Conservation (phyloP, 345 rosid genomes). For the Toxicodendron radicans region DNA sequence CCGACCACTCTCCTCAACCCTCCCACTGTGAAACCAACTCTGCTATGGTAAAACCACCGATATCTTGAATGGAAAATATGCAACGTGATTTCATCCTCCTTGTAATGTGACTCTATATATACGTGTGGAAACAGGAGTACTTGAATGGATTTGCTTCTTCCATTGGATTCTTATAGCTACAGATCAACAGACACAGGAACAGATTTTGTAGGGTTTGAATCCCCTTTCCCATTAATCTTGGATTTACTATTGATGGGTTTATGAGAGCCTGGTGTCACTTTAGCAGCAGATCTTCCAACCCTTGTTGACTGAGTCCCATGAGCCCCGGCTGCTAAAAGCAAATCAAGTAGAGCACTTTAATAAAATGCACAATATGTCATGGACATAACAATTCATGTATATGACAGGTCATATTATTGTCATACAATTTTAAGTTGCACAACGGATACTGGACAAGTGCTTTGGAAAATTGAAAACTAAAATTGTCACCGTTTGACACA, state of each 20-base stretch:
- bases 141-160: background rate
- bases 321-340: constrained; percentile 34
- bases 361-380: background rate
- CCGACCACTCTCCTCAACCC: constrained; percentile 3
- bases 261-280: constrained; percentile 35
- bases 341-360: constrained; percentile 13
- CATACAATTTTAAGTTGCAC: background rate
- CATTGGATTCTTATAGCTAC: constrained; percentile 8
- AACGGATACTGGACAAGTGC: background rate
- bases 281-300: constrained; percentile 34
- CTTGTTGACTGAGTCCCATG: constrained; percentile 35
- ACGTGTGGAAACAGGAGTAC: constrained; percentile 4
- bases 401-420: background rate
- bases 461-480: background rate
- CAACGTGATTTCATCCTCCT: constrained; percentile 7
- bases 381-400: background rate
- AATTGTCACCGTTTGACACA: background rate
- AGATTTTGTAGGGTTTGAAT: constrained; percentile 31
- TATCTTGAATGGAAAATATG: background rate
- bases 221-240: constrained; percentile 33
- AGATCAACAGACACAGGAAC: constrained; percentile 32
- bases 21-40: constrained; percentile 5
- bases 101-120: constrained; percentile 6
- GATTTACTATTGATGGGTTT: constrained; percentile 35
- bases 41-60: background rate